phyloP scores from a whole-genome alignment of 163 green algal species.

The Chlamydomonas reinhardtii region DNA sequence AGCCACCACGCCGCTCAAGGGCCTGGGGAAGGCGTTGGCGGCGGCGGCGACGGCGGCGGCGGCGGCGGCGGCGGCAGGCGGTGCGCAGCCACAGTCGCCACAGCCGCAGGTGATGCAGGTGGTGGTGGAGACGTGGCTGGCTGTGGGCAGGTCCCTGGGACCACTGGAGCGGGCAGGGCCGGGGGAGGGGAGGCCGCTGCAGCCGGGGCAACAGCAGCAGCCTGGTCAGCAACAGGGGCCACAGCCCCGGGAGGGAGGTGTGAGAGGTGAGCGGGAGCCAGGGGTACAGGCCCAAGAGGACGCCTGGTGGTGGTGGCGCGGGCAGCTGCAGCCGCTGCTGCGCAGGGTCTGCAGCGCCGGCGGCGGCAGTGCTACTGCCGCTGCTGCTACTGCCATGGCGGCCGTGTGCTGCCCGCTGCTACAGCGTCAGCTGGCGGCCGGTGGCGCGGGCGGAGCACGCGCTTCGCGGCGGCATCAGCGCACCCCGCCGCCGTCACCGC shows the following conservation, averaged over 20 bases:
- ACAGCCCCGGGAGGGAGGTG: too few species aligned
- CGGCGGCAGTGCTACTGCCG: neutral
- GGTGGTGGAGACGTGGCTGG: conserved; percentile 1
- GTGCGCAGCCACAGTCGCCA: too few species aligned
- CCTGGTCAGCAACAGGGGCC: too few species aligned
- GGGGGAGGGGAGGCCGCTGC: too few species aligned
- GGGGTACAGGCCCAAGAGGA: neutral
- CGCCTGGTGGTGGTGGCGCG: neutral
- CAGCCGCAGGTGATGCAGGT: too few species aligned
- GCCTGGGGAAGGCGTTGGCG: too few species aligned
- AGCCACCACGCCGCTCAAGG: too few species aligned
- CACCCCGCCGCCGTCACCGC: too few species aligned
- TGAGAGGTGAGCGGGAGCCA: too few species aligned
- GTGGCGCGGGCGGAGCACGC: neutral
- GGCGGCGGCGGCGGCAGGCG: too few species aligned
- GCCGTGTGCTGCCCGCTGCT: neutral
- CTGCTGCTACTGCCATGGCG: neutral
- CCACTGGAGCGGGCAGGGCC: neutral
- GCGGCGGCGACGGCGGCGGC: too few species aligned
- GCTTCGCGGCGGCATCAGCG: neutral
- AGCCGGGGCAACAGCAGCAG: neutral
- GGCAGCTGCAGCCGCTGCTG: neutral
- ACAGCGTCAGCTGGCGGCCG: neutral
- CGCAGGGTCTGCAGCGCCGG: neutral
- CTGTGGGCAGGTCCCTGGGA: neutral